Evolutionary conservation across 108 stramenopile species (phyloP), one percentile per base, ranked within the genome.

Genomic region (Stephanodiscus minutulus): DNA sequence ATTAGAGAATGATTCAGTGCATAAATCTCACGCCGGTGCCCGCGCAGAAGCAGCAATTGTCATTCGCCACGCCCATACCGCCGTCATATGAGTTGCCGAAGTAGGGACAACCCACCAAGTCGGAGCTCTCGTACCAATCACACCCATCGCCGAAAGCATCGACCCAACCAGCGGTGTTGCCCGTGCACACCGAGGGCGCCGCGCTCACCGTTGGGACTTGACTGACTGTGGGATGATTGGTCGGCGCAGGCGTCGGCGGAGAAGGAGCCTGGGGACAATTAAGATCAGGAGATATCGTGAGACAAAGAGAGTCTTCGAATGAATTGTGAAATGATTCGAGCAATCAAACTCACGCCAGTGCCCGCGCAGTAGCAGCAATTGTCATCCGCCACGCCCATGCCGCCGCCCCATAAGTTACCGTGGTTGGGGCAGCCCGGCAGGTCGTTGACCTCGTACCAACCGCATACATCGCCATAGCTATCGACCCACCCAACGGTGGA

Each of bases 361-460:
- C 48, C 65, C 4, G 20, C 1, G 18, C 65, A 66, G 22, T 13
- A 66, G 27, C 65, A 66, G 25, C 65, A 66, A 7, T 66, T 66
- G 6, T 66, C 65, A 49, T 66, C 25, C 25, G 65, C 48, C 39
- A 66, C 65, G 12, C 65, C 65, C 49, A 17, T 15, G 11, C 49
- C 27, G 47, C 48, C 65, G 35, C 20, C 31, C 11, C 11, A 66
- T 8, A 5, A 21, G 25, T 52, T 9, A 36, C 65, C 65, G 20
- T 10, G n/a, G 6, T 49, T 48, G 24, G 65, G 65, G 44, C 65
- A 66, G 0, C 65, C 65, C 0, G 24, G 25, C 10, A 25, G 21
- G 27, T 66, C 65, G 13, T 50, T 27, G 2, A 15, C 31, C 39
- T 66, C 65, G 39, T 66, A 66, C 65, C 65, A 66, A 41, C 9